These are phyloP conservation scores for Nyctanthes arbortristis DNA, from an alignment of 257 asterid genomes.

Conservation along the genomic window DNA sequence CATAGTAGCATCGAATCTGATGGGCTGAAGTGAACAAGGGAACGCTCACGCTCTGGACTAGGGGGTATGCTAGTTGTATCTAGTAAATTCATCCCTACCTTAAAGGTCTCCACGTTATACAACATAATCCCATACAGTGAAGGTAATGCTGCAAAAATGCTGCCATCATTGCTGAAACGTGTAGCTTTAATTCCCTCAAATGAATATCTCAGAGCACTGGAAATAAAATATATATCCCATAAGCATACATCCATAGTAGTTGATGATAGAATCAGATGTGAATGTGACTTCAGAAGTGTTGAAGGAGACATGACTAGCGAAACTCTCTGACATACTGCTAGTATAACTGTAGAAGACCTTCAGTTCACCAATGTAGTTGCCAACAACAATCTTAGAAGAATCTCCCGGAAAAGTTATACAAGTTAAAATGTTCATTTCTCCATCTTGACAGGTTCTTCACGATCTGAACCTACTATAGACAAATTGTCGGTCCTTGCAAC, in stretches of 20 bases:
- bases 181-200: constrained; percentile 91
- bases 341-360: constrained; percentile 76
- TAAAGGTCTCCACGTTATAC: constrained; percentile 70
- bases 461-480: constrained; percentile 93
- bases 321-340: constrained; percentile 67
- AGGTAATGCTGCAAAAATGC: constrained; percentile 64
- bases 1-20: constrained; percentile 79
- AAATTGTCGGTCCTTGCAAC: constrained; percentile 88
- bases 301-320: constrained; percentile 72
- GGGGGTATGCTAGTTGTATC: constrained; percentile 58
- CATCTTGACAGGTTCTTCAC: constrained; percentile 94
- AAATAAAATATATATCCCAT: constrained; percentile 60
- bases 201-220: constrained; percentile 81
- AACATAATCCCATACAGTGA: constrained; percentile 74
- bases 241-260: too few species aligned
- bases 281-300: constrained; percentile 69
- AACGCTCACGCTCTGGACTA: constrained; percentile 69
- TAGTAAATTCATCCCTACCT: constrained; percentile 53
- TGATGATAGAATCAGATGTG: constrained; percentile 75
- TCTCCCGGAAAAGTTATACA: constrained; percentile 84
- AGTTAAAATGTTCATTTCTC: constrained; percentile 59
- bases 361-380: constrained; percentile 86
- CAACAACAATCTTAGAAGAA: constrained; percentile 74
- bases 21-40: constrained; percentile 80
- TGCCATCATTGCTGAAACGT: constrained; percentile 74